Percentiles rank a stretch among this genome's conserved stretches.
These are phyloP conservation scores for Limnanthes douglasii DNA, from an alignment of 345 rosid species.

Conservation along the genomic window DNA sequence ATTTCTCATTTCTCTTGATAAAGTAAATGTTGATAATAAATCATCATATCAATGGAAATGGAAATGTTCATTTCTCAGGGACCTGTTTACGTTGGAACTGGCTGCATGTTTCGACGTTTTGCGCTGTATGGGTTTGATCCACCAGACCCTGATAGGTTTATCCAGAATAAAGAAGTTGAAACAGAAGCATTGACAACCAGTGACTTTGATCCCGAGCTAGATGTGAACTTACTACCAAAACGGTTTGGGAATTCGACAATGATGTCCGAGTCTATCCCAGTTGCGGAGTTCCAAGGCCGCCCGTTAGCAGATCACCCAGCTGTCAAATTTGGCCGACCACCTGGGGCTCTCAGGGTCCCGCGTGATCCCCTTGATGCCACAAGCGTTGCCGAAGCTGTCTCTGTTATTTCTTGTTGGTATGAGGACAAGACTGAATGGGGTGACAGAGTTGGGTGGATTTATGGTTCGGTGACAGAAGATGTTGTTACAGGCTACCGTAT, in stretches of 20 bases:
- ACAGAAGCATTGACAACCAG: constrained; percentile 48
- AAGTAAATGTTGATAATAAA: not conserved
- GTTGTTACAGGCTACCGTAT: constrained; percentile 95
- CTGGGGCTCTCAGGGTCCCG: constrained; percentile 64
- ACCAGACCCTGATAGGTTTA: constrained; percentile 30
- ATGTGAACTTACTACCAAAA: constrained; percentile 64
- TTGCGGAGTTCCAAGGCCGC: constrained; percentile 77
- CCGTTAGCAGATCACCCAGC: constrained; percentile 92
- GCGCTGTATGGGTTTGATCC: constrained; percentile 93
- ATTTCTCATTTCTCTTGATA: not conserved
- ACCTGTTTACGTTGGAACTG: constrained; percentile 91
- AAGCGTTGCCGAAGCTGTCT: constrained; percentile 78
- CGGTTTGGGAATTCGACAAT: constrained; percentile 90
- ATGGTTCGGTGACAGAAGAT: constrained; percentile 93
- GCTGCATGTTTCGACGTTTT: constrained; percentile 80
- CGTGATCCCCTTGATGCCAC: constrained; percentile 85
- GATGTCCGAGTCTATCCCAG: constrained; percentile 68
- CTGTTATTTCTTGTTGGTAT: constrained; percentile 96
- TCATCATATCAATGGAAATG: not conserved
- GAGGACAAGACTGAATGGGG: constrained; percentile 99
- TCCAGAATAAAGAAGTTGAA: constrained; percentile 27
- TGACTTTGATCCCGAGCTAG: constrained; percentile 78
- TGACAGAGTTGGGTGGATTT: constrained; percentile 92
- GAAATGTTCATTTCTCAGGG: too few species aligned
- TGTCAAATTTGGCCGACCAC: constrained; percentile 71